Percentiles rank a stretch among this genome's conserved stretches.
These are phyloP conservation scores for Ganoderma leucocontextum DNA, from an alignment of 1,284 basidiomycete species.

Conservation along the genomic window DNA sequence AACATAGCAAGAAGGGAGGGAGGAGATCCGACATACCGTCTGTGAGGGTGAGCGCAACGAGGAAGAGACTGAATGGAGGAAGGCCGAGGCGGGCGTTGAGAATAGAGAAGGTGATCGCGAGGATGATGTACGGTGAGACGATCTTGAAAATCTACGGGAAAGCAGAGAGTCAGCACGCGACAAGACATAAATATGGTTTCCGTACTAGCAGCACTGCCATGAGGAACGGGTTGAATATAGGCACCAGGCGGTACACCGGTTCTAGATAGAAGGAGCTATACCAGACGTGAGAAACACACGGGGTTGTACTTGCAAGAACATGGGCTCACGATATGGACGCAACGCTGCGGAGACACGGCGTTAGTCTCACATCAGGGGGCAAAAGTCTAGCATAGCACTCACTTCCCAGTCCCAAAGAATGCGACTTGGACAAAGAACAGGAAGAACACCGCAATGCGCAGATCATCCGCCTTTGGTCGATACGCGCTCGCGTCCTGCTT, in stretches of 20 bases:
- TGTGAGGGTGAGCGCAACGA: conserved; percentile 77
- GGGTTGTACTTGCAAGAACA: not conserved
- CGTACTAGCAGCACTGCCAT: conserved; percentile 79
- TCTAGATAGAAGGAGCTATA: conserved; percentile 86
- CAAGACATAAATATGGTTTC: conserved; percentile 14
- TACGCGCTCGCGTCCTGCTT: conserved; percentile 43
- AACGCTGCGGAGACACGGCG: conserved; percentile 59
- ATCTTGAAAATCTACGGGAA: conserved; percentile 79
- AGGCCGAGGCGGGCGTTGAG: conserved; percentile 72
- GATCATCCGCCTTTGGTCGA: conserved; percentile 65
- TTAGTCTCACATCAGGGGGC: not conserved
- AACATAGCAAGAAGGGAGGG: conserved; percentile 19
- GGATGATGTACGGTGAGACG: conserved; percentile 80
- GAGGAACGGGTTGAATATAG: conserved; percentile 87
- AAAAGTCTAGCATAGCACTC: conserved; percentile 42
- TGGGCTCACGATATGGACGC: conserved; percentile 83
- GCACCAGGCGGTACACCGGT: conserved; percentile 89
- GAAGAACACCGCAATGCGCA: conserved; percentile 84
- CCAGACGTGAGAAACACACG: not conserved
- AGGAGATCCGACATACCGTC: conserved; percentile 60
- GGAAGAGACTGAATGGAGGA: conserved; percentile 80
- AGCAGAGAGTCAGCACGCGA: not conserved
- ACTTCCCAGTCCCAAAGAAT: conserved; percentile 92
- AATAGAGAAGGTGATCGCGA: conserved; percentile 73
- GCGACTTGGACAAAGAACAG: conserved; percentile 89